Evolutionary conservation across 177 flowering plant genomes (phyloP).

Genomic region (Telopea speciosissima): DNA sequence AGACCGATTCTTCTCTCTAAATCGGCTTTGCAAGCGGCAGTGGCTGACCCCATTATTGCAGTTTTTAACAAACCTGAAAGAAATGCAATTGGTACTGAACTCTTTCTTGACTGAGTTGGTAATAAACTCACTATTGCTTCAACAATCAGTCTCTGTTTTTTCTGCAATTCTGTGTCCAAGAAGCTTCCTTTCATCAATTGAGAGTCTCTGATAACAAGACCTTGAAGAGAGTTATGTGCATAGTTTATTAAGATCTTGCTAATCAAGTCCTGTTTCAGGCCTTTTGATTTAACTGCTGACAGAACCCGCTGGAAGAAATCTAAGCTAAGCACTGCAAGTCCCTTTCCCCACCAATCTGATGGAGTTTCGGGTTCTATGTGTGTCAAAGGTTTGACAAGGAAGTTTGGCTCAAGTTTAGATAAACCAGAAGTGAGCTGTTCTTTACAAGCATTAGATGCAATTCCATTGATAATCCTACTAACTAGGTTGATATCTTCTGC

Average conservation of each 20-base stretch:
- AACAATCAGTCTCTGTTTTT: conserved; percentile 69
- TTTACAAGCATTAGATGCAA: conserved; percentile 79
- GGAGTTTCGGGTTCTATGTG: conserved; percentile 55
- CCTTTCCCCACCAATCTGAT: conserved; percentile 90
- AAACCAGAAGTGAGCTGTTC: conserved; percentile 90
- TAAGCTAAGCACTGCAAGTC: conserved; percentile 54
- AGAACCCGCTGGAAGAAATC: conserved; percentile 87
- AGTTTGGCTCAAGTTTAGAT: conserved; percentile 68
- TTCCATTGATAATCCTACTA: conserved; percentile 49
- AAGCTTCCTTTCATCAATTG: conserved; percentile 43
- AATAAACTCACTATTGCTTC: conserved; percentile 70
- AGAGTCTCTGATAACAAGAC: conserved; percentile 49
- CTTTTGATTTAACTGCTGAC: conserved; percentile 74
- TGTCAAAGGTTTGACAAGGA: conserved; percentile 33
- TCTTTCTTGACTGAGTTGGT: conserved; percentile 81
- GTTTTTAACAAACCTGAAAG: conserved; percentile 80
- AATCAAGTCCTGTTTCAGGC: conserved; percentile 76
- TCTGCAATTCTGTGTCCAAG: conserved; percentile 53
- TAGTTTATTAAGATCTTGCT: conserved; percentile 76
- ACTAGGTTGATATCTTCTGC: conserved; percentile 77
- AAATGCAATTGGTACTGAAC: conserved; percentile 87
- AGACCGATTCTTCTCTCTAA: conserved; percentile 85
- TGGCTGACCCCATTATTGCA: conserved; percentile 56
- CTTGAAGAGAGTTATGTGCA: conserved; percentile 73
- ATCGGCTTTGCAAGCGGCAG: conserved; percentile 71